Conservation (phyloP, 495 filamentous ascomycete species). For the Neurospora sp. region DNA sequence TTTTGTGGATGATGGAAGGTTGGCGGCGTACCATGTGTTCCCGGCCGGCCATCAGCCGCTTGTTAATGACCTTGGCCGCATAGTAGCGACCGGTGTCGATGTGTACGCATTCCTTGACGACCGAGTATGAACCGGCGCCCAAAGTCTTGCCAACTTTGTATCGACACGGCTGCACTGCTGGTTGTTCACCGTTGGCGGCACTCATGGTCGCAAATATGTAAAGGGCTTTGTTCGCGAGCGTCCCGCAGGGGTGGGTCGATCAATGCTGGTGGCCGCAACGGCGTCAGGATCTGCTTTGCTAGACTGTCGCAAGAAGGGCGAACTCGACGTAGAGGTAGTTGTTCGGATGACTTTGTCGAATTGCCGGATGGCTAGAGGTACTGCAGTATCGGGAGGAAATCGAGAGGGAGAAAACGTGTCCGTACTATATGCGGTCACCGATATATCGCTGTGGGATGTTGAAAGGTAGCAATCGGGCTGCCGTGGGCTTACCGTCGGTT, state of each 20-base stretch:
- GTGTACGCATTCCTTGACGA: conserved; percentile 99
- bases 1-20: neutral
- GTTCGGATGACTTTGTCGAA: neutral
- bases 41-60: conserved; percentile 90
- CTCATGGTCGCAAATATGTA: conserved; percentile 19
- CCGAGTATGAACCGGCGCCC: conserved; percentile 92
- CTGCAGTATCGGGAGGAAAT: neutral
- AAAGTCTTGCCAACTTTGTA: conserved; percentile 99
- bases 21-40: conserved; percentile 78
- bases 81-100: conserved; percentile 97
- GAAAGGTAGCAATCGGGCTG: neutral
- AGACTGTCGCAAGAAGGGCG: neutral
- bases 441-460: neutral
- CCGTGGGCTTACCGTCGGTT: neutral
- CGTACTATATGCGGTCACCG: neutral
- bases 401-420: neutral
- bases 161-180: conserved; percentile 48
- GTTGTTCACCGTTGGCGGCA: conserved; percentile 21
- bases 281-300: neutral
- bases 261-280: neutral
- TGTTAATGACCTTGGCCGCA: conserved; percentile 99
- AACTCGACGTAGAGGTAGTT: neutral
- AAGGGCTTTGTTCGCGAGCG: neutral
- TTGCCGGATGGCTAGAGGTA: neutral
- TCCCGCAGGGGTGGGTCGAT: neutral